Conservation (phyloP, 148 eudicot genomes). For the Vaccinium vitisidaea region DNA sequence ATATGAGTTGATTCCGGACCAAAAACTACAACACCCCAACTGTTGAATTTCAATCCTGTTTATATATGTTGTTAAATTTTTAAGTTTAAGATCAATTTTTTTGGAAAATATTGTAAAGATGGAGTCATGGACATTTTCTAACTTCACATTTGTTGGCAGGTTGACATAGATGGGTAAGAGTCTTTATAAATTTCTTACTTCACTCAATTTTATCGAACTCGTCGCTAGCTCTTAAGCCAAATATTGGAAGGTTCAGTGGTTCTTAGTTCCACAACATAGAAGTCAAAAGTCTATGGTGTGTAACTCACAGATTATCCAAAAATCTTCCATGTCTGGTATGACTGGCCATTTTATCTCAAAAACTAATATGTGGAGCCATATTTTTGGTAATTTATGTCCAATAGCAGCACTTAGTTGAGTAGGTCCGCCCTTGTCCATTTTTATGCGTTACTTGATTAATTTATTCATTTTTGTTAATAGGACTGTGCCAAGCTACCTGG, state of each 20-base stretch:
- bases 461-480: conserved; percentile 27
- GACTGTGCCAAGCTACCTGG: conserved; percentile 26
- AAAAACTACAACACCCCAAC: not conserved
- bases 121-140: not conserved
- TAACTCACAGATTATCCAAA: not conserved
- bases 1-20: not conserved
- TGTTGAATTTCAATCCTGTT: not conserved
- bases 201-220: not conserved
- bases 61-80: not conserved
- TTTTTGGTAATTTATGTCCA: conserved; percentile 3
- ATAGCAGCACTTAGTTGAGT: not conserved
- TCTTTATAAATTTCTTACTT: not conserved
- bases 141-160: not conserved
- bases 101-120: not conserved
- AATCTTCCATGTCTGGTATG: not conserved
- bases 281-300: not conserved
- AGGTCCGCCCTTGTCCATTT: not conserved
- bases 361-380: not conserved
- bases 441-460: not conserved
- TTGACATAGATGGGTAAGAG: not conserved
- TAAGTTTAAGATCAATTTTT: not conserved
- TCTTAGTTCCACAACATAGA: not conserved
- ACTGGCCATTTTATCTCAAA: not conserved
- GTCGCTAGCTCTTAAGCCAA: not conserved
- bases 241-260: not conserved